Percentiles rank a stretch among this genome's conserved stretches.
These are phyloP conservation scores for Moricandia arvensis DNA, from an alignment of 345 rosid species.

Conservation along the genomic window DNA sequence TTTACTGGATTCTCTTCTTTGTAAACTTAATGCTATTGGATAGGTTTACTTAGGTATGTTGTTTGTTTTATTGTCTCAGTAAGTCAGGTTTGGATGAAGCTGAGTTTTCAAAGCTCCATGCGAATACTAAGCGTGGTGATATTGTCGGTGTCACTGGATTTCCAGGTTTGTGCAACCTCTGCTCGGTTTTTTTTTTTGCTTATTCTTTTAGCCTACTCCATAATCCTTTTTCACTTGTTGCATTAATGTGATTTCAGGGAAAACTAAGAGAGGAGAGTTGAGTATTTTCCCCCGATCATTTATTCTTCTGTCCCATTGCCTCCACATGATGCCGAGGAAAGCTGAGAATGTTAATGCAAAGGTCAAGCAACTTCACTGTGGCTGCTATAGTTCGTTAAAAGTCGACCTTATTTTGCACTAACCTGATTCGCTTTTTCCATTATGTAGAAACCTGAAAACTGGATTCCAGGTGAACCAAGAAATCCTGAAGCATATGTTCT, in stretches of 20 bases:
- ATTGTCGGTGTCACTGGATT: conserved; percentile 88
- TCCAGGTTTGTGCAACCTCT: conserved; percentile 60
- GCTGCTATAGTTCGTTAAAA: not conserved
- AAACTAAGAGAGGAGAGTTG: conserved; percentile 90
- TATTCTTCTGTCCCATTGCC: conserved; percentile 75
- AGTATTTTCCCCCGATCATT: conserved; percentile 75
- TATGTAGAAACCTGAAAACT: conserved; percentile 63
- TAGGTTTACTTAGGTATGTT: not conserved
- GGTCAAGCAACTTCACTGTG: not conserved
- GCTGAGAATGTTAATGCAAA: conserved; percentile 41
- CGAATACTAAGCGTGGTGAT: conserved; percentile 84
- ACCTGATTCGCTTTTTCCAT: conserved; percentile 8
- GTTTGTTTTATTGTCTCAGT: conserved; percentile 39
- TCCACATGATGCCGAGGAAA: conserved; percentile 88
- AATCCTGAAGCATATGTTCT: conserved; percentile 80
- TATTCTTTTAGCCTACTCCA: not conserved
- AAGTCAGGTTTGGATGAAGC: conserved; percentile 78
- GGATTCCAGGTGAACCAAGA: conserved; percentile 73
- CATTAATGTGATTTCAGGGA: conserved; percentile 47
- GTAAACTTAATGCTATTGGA: not conserved
- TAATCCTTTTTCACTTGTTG: not conserved
- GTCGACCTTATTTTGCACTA: conserved; percentile 1
- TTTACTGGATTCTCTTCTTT: not conserved
- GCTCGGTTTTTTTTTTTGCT: not conserved
- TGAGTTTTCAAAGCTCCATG: conserved; percentile 69